Base-by-base conservation (phyloP, 2,329 filamentous ascomycete species). In the Aspergillus piperis region DNA sequence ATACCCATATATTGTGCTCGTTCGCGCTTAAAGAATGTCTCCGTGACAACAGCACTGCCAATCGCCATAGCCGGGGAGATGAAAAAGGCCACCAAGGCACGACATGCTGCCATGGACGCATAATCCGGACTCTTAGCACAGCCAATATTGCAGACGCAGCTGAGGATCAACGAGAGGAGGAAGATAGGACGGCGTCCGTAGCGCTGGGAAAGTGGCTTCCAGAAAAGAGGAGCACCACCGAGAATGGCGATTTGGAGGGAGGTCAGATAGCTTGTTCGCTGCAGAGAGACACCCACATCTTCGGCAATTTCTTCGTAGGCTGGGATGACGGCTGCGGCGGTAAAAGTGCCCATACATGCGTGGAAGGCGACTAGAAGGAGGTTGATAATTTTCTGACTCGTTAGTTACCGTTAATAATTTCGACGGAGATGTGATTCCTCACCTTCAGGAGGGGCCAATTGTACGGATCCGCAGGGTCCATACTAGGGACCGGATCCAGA, bases 341-440 rank as follows among this genome's bases (percentile, higher is more conserved):
- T 82, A 61, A 85, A 84, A 1, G 81, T 83, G 32, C 79, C 77
- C 80, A 85, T 85, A 72, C 81, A 81, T 38, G 82, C 81, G 61
- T 86, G 82, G 66, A 84, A 83, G 1, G 83, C 81, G 11, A 87
- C 82, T 19, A 86, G 76, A 7, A 79, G 57, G 1, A 87, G 72
- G 59, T 86, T 71, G 11, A 47, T 7, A 3, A 44, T 50, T 69
- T 70, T 69, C 68, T 71, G 23, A 3, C n/a, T 6, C n/a, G 27
- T 55, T 25, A 44, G 39, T 15, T 39, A 8, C 10, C 8, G 4
- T 38, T 15, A 5, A 15, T 11, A 2, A 11, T 13, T 2, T 15
- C 11, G n/a, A n/a, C 8, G 8, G 3, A 52, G 3, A 8, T 10
- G 3, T 17, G 4, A 0, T 25, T 11, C 10, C 21, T 44, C 48